phyloP scores from a whole-genome alignment of 805 yeast species.

The Clavispora fructus region DNA sequence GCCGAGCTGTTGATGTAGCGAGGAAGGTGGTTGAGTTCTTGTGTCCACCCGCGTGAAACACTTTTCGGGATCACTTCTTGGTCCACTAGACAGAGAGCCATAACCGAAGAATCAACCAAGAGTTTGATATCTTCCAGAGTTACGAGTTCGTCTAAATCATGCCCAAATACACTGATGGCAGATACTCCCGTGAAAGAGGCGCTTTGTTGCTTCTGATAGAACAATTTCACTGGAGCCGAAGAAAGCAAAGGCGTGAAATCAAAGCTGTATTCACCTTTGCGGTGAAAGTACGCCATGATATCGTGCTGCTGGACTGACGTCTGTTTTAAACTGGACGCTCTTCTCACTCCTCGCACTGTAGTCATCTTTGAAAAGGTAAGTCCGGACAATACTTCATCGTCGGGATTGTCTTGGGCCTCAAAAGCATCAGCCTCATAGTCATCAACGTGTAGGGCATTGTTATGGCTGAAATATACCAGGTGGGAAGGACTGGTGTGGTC shows the following conservation, averaged over 20 bases:
- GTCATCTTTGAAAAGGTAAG: constrained; percentile 2
- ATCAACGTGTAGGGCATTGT: constrained; percentile 15
- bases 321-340: constrained; percentile 38
- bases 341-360: constrained; percentile 10
- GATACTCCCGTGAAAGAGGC: constrained; percentile 3
- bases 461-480: constrained; percentile 43
- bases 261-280: constrained; percentile 6
- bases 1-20: neutral
- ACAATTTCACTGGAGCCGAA: constrained; percentile 6
- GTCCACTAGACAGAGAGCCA: constrained; percentile 32
- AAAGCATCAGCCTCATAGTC: constrained; percentile 20
- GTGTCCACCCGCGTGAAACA: neutral
- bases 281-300: constrained; percentile 52
- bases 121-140: constrained; percentile 17
- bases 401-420: constrained; percentile 20
- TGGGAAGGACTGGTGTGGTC: constrained; percentile 46
- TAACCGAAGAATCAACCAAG: constrained; percentile 39
- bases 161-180: constrained; percentile 9
- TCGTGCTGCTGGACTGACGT: constrained; percentile 49
- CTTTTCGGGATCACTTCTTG: constrained; percentile 13
- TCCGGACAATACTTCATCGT: constrained; percentile 7
- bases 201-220: neutral
- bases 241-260: constrained; percentile 9
- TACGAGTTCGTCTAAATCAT: constrained; percentile 1
- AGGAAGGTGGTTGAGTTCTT: neutral